Percentiles rank a stretch among this genome's conserved stretches.
Evolutionary conservation across 2,329 filamentous ascomycete species (phyloP).

Genomic region (Aspergillus persii): DNA sequence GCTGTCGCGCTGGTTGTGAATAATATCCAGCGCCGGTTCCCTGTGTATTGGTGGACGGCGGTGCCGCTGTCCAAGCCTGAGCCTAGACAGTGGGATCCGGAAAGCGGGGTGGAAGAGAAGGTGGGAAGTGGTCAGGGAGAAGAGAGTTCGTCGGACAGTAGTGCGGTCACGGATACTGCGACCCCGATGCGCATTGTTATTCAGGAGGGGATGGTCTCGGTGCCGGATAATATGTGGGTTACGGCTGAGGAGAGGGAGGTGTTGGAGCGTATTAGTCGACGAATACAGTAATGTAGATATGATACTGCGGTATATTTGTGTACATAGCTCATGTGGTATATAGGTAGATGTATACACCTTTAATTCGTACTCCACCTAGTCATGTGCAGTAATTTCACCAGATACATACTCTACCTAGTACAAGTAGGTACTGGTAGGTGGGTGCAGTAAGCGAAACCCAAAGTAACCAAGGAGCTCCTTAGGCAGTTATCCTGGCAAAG

Average conservation of each 20-base stretch:
- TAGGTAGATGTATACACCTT: too few relatives aligned
- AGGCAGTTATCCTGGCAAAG: too few relatives aligned
- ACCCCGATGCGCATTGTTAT: slow-evolving; percentile 29
- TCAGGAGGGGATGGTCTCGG: slow-evolving; percentile 26
- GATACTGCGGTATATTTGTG: background rate
- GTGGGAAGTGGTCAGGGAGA: slow-evolving; percentile 14
- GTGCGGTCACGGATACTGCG: slow-evolving; percentile 17
- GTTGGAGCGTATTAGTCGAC: slow-evolving; percentile 33
- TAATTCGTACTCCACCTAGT: too few relatives aligned
- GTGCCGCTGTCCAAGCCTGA: slow-evolving; percentile 22
- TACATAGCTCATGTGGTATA: too few relatives aligned
- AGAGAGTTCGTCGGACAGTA: slow-evolving; percentile 10
- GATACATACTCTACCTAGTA: too few relatives aligned
- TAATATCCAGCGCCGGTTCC: slow-evolving; percentile 66
- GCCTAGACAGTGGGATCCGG: slow-evolving; percentile 14
- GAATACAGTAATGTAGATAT: slow-evolving; percentile 24
- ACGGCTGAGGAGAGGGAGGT: slow-evolving; percentile 32
- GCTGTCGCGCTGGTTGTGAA: slow-evolving; percentile 63
- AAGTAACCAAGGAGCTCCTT: too few relatives aligned
- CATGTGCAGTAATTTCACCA: too few relatives aligned
- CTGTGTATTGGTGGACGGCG: slow-evolving; percentile 64
- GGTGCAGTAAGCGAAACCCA: too few relatives aligned
- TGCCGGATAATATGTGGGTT: slow-evolving; percentile 35
- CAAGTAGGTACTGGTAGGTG: too few relatives aligned
- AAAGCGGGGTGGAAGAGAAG: slow-evolving; percentile 18